Conservation (phyloP, 1,284 basidiomycete species). For the Cryptococcus deneoformans region DNA sequence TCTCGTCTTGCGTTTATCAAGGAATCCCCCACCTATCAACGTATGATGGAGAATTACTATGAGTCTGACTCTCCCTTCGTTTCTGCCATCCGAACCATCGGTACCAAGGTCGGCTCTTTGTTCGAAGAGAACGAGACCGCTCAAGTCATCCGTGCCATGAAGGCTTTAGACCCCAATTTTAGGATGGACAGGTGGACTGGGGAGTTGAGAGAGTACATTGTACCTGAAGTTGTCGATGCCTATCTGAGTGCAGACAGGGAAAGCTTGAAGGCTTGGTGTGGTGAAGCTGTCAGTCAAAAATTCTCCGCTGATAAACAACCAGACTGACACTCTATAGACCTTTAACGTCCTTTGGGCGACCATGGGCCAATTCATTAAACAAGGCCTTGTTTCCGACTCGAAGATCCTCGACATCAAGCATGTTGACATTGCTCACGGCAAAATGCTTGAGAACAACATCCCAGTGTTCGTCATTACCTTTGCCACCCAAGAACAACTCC, state of each 20-base stretch:
- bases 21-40: constrained; percentile 57
- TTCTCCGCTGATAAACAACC: neutral
- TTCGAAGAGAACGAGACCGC: constrained; percentile 99
- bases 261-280: constrained; percentile 85
- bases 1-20: constrained; percentile 58
- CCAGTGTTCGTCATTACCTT: constrained; percentile 95
- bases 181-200: constrained; percentile 81
- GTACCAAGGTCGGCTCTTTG: constrained; percentile 75
- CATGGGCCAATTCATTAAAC: constrained; percentile 88
- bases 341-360: constrained; percentile 98
- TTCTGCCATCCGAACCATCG: constrained; percentile 74
- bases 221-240: constrained; percentile 96
- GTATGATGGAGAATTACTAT: constrained; percentile 66
- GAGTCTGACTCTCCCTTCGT: constrained; percentile 93
- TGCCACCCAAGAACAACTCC: constrained; percentile 86
- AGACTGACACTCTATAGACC: constrained; percentile 56
- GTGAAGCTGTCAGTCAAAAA: constrained; percentile 78
- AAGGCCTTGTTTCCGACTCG: constrained; percentile 85
- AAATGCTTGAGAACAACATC: constrained; percentile 80
- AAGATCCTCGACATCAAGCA: constrained; percentile 92
- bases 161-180: constrained; percentile 81
- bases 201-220: constrained; percentile 93
- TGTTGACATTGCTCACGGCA: constrained; percentile 76
- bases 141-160: constrained; percentile 84
- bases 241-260: constrained; percentile 88